phyloP scores from a whole-genome alignment of 768 basidiomycete genomes.

The Tricholoma furcatifolium region DNA sequence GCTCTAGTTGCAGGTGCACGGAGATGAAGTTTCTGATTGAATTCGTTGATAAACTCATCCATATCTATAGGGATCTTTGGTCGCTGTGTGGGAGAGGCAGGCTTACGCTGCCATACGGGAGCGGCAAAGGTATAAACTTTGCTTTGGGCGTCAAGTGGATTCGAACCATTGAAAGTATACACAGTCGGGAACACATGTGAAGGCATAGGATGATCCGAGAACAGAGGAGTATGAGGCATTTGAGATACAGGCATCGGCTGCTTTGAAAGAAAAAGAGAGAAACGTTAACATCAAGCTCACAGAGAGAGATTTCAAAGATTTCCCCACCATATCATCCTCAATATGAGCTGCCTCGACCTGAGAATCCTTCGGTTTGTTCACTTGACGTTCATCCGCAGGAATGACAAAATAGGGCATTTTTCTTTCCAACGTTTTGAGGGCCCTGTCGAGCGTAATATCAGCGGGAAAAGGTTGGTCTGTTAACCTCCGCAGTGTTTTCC shows the following conservation, averaged over 20 bases:
- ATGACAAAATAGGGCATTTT: constrained; percentile 26
- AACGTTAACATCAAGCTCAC: neutral
- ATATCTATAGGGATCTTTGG: neutral
- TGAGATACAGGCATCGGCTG: neutral
- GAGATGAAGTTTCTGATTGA: too few relatives aligned
- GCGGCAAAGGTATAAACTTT: constrained; percentile 23
- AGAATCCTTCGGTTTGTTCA: neutral
- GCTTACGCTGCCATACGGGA: constrained; percentile 30
- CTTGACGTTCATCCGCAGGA: constrained; percentile 13
- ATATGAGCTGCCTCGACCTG: neutral
- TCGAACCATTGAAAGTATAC: constrained; percentile 13
- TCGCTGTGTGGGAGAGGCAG: constrained; percentile 6
- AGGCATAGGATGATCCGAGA: constrained; percentile 2
- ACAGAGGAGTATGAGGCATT: neutral
- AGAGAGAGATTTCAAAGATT: neutral
- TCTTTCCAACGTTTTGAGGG: constrained; percentile 20
- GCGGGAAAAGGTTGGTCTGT: constrained; percentile 16
- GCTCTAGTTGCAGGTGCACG: neutral
- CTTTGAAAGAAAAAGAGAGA: neutral
- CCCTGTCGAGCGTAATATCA: constrained; percentile 6
- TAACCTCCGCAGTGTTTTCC: constrained; percentile 19
- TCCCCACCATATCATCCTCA: neutral
- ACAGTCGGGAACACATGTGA: constrained; percentile 27
- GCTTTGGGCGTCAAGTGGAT: constrained; percentile 11
- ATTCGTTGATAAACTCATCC: too few relatives aligned